phyloP scores from a whole-genome alignment of 129 eudicot genomes.

The Centrapalus pauciflorus region DNA sequence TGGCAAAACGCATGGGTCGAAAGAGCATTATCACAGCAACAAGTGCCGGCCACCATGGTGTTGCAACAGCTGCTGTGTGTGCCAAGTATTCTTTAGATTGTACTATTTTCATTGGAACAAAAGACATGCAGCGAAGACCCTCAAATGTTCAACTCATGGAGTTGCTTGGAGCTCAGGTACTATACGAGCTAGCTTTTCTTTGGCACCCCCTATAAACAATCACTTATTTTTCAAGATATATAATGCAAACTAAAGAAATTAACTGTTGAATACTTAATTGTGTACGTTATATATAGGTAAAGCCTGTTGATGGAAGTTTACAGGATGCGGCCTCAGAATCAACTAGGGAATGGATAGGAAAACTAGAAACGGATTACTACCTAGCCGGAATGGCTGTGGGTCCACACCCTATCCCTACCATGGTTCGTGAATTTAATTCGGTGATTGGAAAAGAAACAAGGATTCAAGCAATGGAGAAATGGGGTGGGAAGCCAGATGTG shows the following conservation, averaged over 20 bases:
- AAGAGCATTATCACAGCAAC: constrained; percentile 47
- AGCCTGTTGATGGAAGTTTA: constrained; percentile 40
- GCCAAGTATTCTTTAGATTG: constrained; percentile 56
- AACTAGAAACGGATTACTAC: constrained; percentile 46
- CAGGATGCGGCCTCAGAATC: constrained; percentile 67
- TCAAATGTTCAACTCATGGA: constrained; percentile 44
- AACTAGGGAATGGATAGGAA: constrained; percentile 41
- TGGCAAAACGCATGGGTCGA: constrained; percentile 58
- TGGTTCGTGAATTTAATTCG: constrained; percentile 73
- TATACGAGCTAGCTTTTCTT: neutral
- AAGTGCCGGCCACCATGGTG: constrained; percentile 56
- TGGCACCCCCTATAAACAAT: neutral
- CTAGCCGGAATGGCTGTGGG: constrained; percentile 51
- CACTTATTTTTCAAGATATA: neutral
- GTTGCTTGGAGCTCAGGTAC: constrained; percentile 56
- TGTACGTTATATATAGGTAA: constrained; percentile 26
- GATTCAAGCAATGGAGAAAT: constrained; percentile 63
- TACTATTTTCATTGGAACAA: constrained; percentile 38
- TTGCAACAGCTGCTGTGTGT: constrained; percentile 57
- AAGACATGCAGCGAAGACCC: constrained; percentile 41
- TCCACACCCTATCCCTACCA: constrained; percentile 66
- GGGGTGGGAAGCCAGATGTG: constrained; percentile 77
- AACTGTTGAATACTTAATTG: neutral
- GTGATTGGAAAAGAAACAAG: constrained; percentile 77
- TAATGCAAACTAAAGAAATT: neutral